Percentiles rank a stretch among this genome's conserved stretches.
Evolutionary conservation across 2,329 filamentous ascomycete genomes (phyloP).

Genomic region (Colletotrichum orbiculare): DNA sequence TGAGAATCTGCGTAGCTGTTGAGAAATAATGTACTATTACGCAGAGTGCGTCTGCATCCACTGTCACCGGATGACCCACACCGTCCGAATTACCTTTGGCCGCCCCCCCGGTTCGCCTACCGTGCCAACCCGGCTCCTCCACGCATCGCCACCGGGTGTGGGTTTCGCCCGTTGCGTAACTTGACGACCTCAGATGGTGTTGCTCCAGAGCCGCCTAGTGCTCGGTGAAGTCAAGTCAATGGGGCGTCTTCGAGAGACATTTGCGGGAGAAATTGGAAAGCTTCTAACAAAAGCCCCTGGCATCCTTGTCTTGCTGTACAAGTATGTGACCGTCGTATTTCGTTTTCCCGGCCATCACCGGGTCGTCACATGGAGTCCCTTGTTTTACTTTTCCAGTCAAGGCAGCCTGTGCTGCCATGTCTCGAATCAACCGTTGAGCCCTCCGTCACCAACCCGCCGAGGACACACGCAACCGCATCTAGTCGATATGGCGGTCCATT

Average conservation of each 20-base stretch:
- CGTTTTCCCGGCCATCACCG: slow-evolving; percentile 18
- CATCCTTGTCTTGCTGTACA: slow-evolving; percentile 11
- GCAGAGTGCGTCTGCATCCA: background rate
- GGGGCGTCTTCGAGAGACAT: slow-evolving; percentile 4
- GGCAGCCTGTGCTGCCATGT: slow-evolving; percentile 9
- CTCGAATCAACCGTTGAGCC: slow-evolving; percentile 6
- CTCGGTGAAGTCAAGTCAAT: slow-evolving; percentile 13
- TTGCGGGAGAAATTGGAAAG: slow-evolving; percentile 12
- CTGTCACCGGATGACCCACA: slow-evolving; percentile 1
- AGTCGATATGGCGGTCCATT: too few relatives aligned
- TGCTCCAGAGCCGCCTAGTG: background rate
- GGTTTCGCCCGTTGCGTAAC: background rate
- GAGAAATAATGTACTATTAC: too few relatives aligned
- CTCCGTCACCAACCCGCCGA: background rate
- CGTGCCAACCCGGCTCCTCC: slow-evolving; percentile 9
- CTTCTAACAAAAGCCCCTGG: slow-evolving; percentile 4
- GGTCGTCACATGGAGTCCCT: slow-evolving; percentile 16
- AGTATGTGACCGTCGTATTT: slow-evolving; percentile 28
- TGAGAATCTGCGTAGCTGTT: too few relatives aligned
- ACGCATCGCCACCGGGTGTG: background rate
- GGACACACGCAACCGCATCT: slow-evolving; percentile 7
- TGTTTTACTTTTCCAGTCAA: slow-evolving; percentile 18
- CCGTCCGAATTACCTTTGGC: slow-evolving; percentile 8
- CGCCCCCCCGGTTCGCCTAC: background rate
- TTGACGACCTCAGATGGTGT: too few relatives aligned